These are phyloP conservation scores for Jacaranda copaia DNA, from an alignment of 257 asterid species.

Conservation along the genomic window DNA sequence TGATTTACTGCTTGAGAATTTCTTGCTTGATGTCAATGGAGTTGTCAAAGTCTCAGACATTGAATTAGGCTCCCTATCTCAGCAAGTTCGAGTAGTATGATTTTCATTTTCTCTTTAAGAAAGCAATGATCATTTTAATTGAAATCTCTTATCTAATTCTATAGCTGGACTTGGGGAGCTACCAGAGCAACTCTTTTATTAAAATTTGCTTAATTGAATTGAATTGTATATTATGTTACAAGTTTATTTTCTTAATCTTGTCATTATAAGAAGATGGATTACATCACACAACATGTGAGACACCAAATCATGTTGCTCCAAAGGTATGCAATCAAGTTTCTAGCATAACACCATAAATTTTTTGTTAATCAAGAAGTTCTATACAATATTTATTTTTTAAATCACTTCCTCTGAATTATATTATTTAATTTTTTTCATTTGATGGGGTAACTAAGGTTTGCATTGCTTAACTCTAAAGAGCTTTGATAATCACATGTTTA, in stretches of 20 bases:
- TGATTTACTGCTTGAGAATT: conserved; percentile 81
- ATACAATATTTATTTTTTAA: neutral
- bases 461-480: conserved; percentile 12
- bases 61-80: conserved; percentile 94
- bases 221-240: neutral
- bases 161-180: neutral
- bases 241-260: no score
- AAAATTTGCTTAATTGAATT: neutral
- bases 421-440: conserved; percentile 26
- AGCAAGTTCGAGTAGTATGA: conserved; percentile 98
- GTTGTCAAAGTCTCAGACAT: conserved; percentile 84
- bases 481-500: conserved; percentile 3
- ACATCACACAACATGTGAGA: no score
- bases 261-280: no score
- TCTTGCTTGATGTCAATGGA: conserved; percentile 80
- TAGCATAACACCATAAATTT: no score
- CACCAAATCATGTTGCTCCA: no score
- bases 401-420: neutral
- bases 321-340: no score
- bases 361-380: conserved; percentile 17
- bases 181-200: neutral
- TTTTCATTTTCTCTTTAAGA: neutral
- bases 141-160: neutral
- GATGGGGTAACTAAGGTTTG: neutral
- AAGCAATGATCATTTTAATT: neutral